Evolutionary conservation across 306 rosid genomes (phyloP).

Genomic region (Macrotyloma uniflorum): DNA sequence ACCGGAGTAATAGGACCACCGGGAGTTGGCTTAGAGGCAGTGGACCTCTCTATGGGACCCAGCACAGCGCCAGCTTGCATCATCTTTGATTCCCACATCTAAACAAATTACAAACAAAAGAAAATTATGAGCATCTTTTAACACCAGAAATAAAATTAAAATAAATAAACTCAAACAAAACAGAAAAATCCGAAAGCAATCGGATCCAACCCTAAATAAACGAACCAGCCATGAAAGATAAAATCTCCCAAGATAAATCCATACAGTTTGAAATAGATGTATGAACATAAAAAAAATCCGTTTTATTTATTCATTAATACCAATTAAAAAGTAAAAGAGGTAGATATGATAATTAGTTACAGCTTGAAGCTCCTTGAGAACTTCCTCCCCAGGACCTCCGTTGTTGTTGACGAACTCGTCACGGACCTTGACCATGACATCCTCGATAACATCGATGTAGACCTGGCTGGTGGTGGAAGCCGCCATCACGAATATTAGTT

Average conservation of each 20-base stretch:
- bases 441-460: constrained; percentile 90
- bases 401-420: constrained; percentile 80
- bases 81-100: constrained; percentile 96
- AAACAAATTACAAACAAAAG: constrained; percentile 32
- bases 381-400: constrained; percentile 91
- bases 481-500: constrained; percentile 51
- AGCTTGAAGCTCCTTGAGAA: constrained; percentile 98
- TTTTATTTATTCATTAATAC: not conserved
- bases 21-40: constrained; percentile 61
- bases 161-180: not conserved
- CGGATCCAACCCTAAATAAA: constrained; percentile 61
- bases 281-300: not conserved
- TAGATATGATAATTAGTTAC: constrained; percentile 48
- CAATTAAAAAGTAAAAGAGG: not conserved
- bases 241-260: not conserved
- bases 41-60: constrained; percentile 83
- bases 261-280: not conserved
- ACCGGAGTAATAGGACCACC: constrained; percentile 92
- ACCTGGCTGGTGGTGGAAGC: constrained; percentile 81
- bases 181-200: not conserved
- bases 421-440: constrained; percentile 89
- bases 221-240: constrained; percentile 20
- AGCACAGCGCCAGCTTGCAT: constrained; percentile 80
- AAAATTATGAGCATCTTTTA: constrained; percentile 7
- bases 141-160: not conserved